These are phyloP conservation scores for Beauveria australis DNA, from an alignment of 2,329 filamentous ascomycete genomes.

Conservation along the genomic window DNA sequence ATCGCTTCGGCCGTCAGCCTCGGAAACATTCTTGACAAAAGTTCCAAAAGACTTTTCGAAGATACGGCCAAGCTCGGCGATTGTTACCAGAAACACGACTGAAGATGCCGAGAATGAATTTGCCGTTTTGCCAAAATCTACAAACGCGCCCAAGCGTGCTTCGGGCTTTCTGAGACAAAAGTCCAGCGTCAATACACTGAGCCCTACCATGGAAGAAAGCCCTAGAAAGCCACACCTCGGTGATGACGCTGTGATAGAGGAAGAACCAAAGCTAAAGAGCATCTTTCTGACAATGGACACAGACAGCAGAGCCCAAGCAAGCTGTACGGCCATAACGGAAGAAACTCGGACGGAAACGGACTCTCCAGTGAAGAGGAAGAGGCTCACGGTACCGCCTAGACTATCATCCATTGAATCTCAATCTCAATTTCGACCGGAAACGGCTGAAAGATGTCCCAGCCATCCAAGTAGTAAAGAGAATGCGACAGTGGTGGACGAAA, in stretches of 20 bases:
- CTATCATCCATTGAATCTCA: slow-evolving; percentile 3
- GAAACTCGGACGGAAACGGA: not conserved
- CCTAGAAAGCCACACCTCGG: not conserved
- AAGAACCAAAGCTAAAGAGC: not conserved
- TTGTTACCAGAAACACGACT: slow-evolving; percentile 16
- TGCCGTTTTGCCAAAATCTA: not conserved
- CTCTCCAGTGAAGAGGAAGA: not conserved
- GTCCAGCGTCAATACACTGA: slow-evolving; percentile 20
- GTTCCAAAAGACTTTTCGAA: slow-evolving; percentile 26
- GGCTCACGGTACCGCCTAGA: slow-evolving; percentile 4
- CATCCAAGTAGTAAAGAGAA: not conserved
- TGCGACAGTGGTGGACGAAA: not conserved
- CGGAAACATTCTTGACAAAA: slow-evolving; percentile 31
- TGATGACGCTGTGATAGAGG: not conserved
- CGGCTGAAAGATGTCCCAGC: not conserved
- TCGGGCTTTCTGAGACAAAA: slow-evolving; percentile 18
- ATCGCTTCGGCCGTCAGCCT: slow-evolving; percentile 30
- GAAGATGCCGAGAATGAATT: slow-evolving; percentile 9
- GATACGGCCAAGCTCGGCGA: not conserved
- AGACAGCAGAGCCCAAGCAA: not conserved
- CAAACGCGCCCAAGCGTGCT: slow-evolving; percentile 14
- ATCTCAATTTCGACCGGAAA: not conserved
- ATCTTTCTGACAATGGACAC: not conserved
- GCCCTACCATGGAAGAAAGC: slow-evolving; percentile 25
- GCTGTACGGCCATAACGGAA: not conserved